phyloP scores from a whole-genome alignment of 1,284 basidiomycete genomes.

The Cutaneotrichosporon arboriforme region DNA sequence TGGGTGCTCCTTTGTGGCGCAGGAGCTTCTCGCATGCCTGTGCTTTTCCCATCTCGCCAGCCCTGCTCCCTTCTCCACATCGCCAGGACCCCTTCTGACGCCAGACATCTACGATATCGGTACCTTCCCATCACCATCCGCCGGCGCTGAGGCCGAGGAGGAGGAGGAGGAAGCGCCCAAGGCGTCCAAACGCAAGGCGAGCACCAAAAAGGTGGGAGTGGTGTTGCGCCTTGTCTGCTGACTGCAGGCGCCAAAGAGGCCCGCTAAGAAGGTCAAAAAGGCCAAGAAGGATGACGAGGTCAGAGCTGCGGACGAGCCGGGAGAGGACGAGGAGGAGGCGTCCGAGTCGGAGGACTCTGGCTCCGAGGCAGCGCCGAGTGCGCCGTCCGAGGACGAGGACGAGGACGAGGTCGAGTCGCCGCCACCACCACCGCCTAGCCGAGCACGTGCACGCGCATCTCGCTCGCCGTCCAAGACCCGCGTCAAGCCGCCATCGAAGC shows the following conservation, averaged over 20 bases:
- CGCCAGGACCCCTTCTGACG: slow-evolving; percentile 5
- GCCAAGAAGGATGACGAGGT: neutral
- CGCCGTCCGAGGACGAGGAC: neutral
- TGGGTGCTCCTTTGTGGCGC: no score
- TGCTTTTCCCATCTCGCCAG: neutral
- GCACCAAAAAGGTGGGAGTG: no score
- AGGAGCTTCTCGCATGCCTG: neutral
- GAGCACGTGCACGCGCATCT: neutral
- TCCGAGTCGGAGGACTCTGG: slow-evolving; percentile 3
- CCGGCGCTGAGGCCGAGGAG: slow-evolving; percentile 7
- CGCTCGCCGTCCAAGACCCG: neutral
- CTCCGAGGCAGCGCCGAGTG: slow-evolving; percentile 7
- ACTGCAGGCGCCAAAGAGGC: slow-evolving; percentile 1
- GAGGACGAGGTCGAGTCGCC: neutral
- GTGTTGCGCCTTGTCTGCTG: neutral
- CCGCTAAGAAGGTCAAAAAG: slow-evolving; percentile 11
- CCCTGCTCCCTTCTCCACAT: neutral
- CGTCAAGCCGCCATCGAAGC: neutral
- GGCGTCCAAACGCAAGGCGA: neutral
- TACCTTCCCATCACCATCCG: slow-evolving; percentile 30
- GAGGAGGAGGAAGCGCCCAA: neutral
- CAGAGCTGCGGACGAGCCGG: neutral
- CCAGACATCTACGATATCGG: slow-evolving; percentile 33
- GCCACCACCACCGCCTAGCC: neutral
- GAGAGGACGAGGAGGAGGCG: neutral